Conservation (phyloP, 2,329 filamentous ascomycete genomes). For the Triangularia setosa region DNA sequence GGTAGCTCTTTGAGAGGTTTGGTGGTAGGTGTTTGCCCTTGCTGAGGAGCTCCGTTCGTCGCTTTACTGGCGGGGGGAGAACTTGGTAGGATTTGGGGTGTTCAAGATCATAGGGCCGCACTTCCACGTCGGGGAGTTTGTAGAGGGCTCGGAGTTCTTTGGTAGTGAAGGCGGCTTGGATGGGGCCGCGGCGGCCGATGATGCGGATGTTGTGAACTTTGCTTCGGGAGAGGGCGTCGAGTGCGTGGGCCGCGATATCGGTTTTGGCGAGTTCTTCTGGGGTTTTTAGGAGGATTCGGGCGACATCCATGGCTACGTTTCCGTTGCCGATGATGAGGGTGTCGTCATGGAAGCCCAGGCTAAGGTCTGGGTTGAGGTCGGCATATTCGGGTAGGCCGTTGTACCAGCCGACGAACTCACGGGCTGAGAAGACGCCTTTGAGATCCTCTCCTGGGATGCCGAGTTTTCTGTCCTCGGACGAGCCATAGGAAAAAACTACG, state of each 20-base stretch:
- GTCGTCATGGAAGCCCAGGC: slow-evolving; percentile 61
- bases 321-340: slow-evolving; percentile 90
- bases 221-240: slow-evolving; percentile 69
- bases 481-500: slow-evolving; percentile 88
- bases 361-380: slow-evolving; percentile 67
- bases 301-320: slow-evolving; percentile 93
- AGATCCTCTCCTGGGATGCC: slow-evolving; percentile 75
- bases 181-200: slow-evolving; percentile 82
- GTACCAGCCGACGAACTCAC: slow-evolving; percentile 97
- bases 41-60: slow-evolving; percentile 74
- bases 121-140: slow-evolving; percentile 67
- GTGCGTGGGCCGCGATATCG: slow-evolving; percentile 82
- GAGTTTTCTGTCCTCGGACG: slow-evolving; percentile 75
- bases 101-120: slow-evolving; percentile 62
- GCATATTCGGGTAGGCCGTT: slow-evolving; percentile 87
- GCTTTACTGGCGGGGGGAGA: slow-evolving; percentile 71
- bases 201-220: slow-evolving; percentile 75
- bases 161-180: slow-evolving; percentile 94
- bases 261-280: slow-evolving; percentile 72
- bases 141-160: slow-evolving; percentile 90
- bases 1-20: neutral
- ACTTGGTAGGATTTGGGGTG: slow-evolving; percentile 61
- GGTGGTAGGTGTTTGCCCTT: slow-evolving; percentile 59
- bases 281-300: slow-evolving; percentile 76
- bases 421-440: slow-evolving; percentile 76